Conservation (phyloP, 768 basidiomycete species). For the Mycena capillaripes region DNA sequence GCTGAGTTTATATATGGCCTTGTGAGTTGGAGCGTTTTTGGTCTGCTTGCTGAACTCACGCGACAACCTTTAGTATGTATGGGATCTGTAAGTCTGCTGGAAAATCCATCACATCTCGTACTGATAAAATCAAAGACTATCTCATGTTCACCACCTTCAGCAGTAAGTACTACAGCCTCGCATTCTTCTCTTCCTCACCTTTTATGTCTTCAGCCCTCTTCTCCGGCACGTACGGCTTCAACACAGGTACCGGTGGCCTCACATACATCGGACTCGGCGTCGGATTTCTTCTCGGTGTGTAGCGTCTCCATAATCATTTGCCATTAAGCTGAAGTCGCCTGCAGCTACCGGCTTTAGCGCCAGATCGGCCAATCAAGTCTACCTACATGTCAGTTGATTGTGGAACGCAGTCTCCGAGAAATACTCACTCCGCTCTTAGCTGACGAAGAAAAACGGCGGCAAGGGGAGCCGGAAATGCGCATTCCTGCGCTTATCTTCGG, state of each 20-base stretch:
- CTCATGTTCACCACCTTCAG: constrained; percentile 69
- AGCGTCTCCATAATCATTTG: too few species aligned
- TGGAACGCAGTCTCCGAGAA: background rate
- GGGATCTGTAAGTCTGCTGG: constrained; percentile 48
- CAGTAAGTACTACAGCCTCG: constrained; percentile 49
- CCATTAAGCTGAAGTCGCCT: background rate
- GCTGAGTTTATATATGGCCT: constrained; percentile 74
- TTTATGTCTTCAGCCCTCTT: constrained; percentile 39
- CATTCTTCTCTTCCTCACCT: background rate
- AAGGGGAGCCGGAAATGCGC: constrained; percentile 69
- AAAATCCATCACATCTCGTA: background rate
- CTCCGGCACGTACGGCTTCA: constrained; percentile 45
- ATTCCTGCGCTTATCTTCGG: constrained; percentile 67
- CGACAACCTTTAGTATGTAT: constrained; percentile 53
- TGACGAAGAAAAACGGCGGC: constrained; percentile 55
- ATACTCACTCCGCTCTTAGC: constrained; percentile 35
- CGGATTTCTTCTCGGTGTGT: constrained; percentile 49
- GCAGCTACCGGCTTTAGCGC: constrained; percentile 50
- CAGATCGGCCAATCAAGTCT: constrained; percentile 48
- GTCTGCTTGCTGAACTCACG: constrained; percentile 11
- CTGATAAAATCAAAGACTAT: constrained; percentile 56
- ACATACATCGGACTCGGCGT: constrained; percentile 56
- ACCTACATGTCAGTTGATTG: constrained; percentile 46
- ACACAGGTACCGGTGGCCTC: constrained; percentile 47
- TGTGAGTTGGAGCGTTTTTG: constrained; percentile 55